Evolutionary conservation across 805 yeast species (phyloP), one percentile per base, ranked within the genome.

Genomic region (Nakazawaea wickerhamii): DNA sequence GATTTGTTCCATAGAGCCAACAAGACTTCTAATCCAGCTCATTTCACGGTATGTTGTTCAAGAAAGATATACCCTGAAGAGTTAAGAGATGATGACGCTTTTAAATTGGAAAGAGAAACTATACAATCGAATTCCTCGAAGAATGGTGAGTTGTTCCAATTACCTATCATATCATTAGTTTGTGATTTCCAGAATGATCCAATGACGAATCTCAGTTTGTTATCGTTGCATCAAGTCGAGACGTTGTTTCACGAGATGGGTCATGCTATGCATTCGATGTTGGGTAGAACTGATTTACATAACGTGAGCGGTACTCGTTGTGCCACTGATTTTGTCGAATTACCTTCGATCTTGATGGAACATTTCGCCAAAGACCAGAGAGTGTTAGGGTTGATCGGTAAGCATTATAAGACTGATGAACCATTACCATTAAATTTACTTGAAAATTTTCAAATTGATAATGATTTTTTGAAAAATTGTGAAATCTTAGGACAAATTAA

Each of bases 221-320:
- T 91, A 30, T 69, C 81, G 10, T 68, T 86, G 44, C 75, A 72
- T 44, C 98, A 93, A 54, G 89, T 91, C 17, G 96, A 91, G 53
- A 93, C 99, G 0, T 65, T 93, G 15, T 93, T 93, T 66, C 99
- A 93, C 62, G 99, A 93, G 63, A 89, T 93, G 96, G 99, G 99
- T 1, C 99, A 93, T 61, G 98, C 98, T 1, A 84, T 93, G 77
- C 99, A 93, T 60, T 87, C 97, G 3, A 91, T 93, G 96, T 65
- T 93, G 17, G 99, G 98, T 0, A 73, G 91, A 48, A 93, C 99
- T 0, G 71, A 81, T 33, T 64, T 91, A 40, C 99, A 93, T 58
- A 93, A 89, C 58, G 83, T 91, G 7, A 81, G 95, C 26, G 99
- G 99, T 3, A 93, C 99, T 0, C 72, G 99, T 46, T 91, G 98